Evolutionary conservation across 2,329 filamentous ascomycete species (phyloP).

Genomic region (Monosporascus sp.): DNA sequence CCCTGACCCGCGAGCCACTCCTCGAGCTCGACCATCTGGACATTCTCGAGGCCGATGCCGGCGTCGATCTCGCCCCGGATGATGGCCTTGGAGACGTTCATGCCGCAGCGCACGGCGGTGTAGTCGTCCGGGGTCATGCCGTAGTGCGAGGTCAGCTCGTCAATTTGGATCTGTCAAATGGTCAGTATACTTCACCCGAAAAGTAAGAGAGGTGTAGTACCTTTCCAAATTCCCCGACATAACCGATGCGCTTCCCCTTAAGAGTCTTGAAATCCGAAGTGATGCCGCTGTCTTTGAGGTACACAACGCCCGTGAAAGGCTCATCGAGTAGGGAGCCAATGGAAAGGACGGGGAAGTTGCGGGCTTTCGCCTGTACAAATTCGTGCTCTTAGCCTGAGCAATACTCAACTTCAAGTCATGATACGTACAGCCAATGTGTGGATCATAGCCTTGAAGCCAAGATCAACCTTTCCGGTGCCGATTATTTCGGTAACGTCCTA

Average conservation of each 20-base stretch:
- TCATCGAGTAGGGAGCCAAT: constrained; percentile 73
- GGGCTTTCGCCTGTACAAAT: constrained; percentile 59
- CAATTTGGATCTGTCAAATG: constrained; percentile 60
- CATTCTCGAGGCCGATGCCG: constrained; percentile 72
- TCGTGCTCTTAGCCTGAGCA: constrained; percentile 1
- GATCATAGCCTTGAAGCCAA: constrained; percentile 82
- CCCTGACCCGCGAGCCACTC: constrained; percentile 64
- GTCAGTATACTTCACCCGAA: neutral
- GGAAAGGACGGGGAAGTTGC: constrained; percentile 66
- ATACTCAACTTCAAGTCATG: neutral
- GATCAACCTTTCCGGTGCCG: constrained; percentile 68
- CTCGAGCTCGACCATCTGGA: constrained; percentile 78
- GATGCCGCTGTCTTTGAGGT: constrained; percentile 69
- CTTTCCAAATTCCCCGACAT: constrained; percentile 76
- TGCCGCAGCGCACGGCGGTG: constrained; percentile 71
- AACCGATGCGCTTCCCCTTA: constrained; percentile 72
- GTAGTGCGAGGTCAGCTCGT: constrained; percentile 74
- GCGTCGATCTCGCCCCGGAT: constrained; percentile 68
- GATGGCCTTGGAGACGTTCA: constrained; percentile 76
- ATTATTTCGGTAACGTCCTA: constrained; percentile 79
- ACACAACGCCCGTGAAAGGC: constrained; percentile 74
- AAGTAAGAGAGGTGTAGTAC: neutral
- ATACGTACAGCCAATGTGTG: constrained; percentile 64
- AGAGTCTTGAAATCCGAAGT: constrained; percentile 69
- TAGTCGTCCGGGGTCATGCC: constrained; percentile 69